Evolutionary conservation across 345 rosid genomes (phyloP).

Genomic region (Luvunga scandens): DNA sequence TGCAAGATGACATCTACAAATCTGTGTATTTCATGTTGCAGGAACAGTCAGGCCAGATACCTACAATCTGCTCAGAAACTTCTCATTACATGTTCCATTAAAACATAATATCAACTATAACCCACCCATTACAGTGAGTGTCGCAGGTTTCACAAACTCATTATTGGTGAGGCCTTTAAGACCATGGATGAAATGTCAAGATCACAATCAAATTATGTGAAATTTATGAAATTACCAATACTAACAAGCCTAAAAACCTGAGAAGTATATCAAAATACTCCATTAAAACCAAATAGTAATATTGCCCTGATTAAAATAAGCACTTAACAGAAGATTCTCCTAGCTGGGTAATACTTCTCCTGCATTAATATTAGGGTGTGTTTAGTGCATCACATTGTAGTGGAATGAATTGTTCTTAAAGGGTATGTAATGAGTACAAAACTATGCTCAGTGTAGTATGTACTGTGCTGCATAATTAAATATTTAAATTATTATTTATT

Average conservation of each 20-base stretch:
- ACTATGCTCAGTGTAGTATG: too few species aligned
- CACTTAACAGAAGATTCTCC: not conserved
- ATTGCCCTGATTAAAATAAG: too few species aligned
- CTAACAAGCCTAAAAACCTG: not conserved
- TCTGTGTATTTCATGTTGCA: not conserved
- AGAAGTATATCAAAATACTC: not conserved
- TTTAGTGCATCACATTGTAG: too few species aligned
- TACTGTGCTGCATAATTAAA: too few species aligned
- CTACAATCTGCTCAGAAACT: slow-evolving; percentile 8
- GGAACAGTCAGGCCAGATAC: slow-evolving; percentile 1
- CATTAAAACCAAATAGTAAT: too few species aligned
- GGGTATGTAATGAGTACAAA: too few species aligned
- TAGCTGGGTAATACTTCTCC: not conserved
- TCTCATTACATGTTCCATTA: slow-evolving; percentile 5
- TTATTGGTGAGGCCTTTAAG: not conserved
- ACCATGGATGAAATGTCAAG: too few species aligned
- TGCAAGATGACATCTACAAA: not conserved
- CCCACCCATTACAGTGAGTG: not conserved
- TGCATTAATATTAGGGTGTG: not conserved
- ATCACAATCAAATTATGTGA: not conserved
- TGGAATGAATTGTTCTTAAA: too few species aligned
- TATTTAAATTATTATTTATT: too few species aligned
- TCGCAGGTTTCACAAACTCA: not conserved
- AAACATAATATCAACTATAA: not conserved
- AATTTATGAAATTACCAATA: not conserved